Evolutionary conservation across 225 moss, liverwort and hornwort genomes (phyloP), one percentile per base, ranked within the genome.

Genomic region (Polytrichum commune): DNA sequence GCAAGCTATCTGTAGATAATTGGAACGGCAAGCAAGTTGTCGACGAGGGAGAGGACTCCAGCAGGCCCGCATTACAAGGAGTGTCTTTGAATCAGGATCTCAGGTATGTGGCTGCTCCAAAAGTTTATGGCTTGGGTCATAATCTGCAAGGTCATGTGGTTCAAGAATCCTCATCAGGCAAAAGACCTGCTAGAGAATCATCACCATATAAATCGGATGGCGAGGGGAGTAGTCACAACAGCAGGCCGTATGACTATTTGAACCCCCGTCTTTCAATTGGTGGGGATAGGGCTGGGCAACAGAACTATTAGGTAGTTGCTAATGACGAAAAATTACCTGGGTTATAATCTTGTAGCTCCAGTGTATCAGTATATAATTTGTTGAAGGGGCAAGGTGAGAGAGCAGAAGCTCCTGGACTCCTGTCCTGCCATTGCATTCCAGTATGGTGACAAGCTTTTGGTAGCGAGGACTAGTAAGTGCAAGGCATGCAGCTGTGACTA

Each of bases 131-230:
- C 30, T 81, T 84, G 72, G 84, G 81, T 28, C 87, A 84, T 32
- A 84, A 87, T 73, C 77, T 84, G 77, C 84, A 82, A 79, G 87
- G 81, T 19, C 87, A 84, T 55, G 6, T 68, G 66, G 28, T 81
- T 58, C 68, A 73, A 26, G 78, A 76, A 25, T 56, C 80, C 0
- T 64, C 61, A 55, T 10, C 70, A 22, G 75, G 73, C 32, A 80
- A 73, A 57, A 71, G 62, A 29, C 30, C 64, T 9, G 73, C 72
- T 35, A 75, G 76, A 62, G 24, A 46, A 46, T 68, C 64, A 29
- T 27, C 75, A 25, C 53, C 72, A 23, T 60, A 28, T 55, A 56
- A 66, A 32, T 70, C 74, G 18, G 77, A 82, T 70, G 63, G 70
- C 54, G 67, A 77, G 70, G 80, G 55, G 68, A 80, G 72, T 54